Conservation (phyloP, 1,284 basidiomycete genomes). For the Ganoderma lucidum region DNA sequence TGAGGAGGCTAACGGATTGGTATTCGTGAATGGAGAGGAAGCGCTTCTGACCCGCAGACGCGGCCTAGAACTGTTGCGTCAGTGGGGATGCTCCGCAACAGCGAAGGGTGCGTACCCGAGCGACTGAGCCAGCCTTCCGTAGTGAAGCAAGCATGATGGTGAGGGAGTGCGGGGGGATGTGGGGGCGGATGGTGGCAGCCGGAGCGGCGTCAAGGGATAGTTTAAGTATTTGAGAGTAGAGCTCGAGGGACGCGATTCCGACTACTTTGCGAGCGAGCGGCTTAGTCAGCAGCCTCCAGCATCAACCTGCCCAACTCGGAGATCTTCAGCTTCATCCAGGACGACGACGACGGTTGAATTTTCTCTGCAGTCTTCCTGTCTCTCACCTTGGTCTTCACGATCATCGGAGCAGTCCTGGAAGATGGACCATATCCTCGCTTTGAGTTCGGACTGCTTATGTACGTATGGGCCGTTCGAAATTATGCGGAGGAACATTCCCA, state of each 20-base stretch:
- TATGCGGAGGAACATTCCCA: conserved; percentile 70
- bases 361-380: conserved; percentile 64
- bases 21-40: conserved; percentile 99
- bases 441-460: conserved; percentile 77
- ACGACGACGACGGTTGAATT: conserved; percentile 78
- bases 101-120: conserved; percentile 57
- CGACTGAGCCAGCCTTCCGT: conserved; percentile 65
- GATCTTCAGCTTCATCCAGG: conserved; percentile 51
- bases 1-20: conserved; percentile 94
- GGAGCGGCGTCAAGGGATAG: conserved; percentile 14
- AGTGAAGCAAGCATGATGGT: conserved; percentile 66
- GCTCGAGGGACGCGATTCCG: conserved; percentile 11
- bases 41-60: conserved; percentile 86
- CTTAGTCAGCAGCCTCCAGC: conserved; percentile 36
- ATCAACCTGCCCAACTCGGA: conserved; percentile 2
- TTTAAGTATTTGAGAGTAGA: background rate
- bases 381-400: conserved; percentile 56
- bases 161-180: conserved; percentile 21
- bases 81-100: conserved; percentile 8
- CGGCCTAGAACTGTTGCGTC: conserved; percentile 50
- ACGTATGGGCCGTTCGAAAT: conserved; percentile 76
- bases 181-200: conserved; percentile 29
- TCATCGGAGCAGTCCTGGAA: conserved; percentile 61
- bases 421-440: conserved; percentile 69
- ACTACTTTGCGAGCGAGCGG: conserved; percentile 14